phyloP scores from a whole-genome alignment of 1,284 basidiomycete species.

The Apiotrichum mycotoxinovorans region DNA sequence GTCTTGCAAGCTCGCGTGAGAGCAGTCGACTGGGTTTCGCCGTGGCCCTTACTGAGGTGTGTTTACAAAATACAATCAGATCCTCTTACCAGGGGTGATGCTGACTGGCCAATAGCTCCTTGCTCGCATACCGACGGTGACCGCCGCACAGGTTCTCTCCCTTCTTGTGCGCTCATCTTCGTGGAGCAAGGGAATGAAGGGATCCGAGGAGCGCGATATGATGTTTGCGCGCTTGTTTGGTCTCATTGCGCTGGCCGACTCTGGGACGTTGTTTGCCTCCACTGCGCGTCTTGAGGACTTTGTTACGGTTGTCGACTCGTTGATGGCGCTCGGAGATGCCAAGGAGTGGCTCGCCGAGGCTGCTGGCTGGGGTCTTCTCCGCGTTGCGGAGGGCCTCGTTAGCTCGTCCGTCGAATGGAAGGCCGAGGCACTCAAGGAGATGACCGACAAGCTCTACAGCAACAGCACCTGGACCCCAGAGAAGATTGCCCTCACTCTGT shows the following conservation, averaged over 20 bases:
- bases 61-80: no score
- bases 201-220: constrained; percentile 87
- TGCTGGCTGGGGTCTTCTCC: constrained; percentile 76
- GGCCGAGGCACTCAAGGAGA: constrained; percentile 59
- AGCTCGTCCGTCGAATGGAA: constrained; percentile 67
- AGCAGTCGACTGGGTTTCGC: constrained; percentile 92
- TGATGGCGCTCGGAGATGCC: constrained; percentile 69
- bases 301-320: constrained; percentile 60
- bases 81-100: no score
- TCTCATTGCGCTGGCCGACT: constrained; percentile 73
- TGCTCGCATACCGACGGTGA: constrained; percentile 71
- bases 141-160: constrained; percentile 68
- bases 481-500: constrained; percentile 75
- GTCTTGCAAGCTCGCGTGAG: constrained; percentile 85
- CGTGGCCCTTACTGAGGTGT: constrained; percentile 88
- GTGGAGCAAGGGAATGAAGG: constrained; percentile 67
- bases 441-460: constrained; percentile 58
- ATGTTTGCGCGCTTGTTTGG: constrained; percentile 92
- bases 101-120: constrained; percentile 60
- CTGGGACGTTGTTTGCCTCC: constrained; percentile 67
- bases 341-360: constrained; percentile 92
- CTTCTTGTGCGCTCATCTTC: constrained; percentile 69
- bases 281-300: constrained; percentile 62
- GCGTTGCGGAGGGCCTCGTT: constrained; percentile 62
- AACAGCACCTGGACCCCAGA: constrained; percentile 75